Base-by-base conservation (phyloP, 108 stramenopile genomes). In the Cylindrotheca closterium region DNA sequence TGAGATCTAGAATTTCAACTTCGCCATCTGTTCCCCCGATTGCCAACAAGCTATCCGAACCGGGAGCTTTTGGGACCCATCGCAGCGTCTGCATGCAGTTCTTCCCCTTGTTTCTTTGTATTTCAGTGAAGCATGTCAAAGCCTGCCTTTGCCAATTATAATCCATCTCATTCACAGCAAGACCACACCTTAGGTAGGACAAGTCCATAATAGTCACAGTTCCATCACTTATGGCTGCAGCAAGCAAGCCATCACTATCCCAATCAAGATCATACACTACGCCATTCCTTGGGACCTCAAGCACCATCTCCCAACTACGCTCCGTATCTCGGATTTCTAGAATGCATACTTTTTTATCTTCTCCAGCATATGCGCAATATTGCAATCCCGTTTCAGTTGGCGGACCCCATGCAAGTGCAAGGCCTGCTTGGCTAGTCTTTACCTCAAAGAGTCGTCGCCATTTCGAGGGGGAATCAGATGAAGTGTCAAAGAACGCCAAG, bases 81-180 rank as follows among this genome's bases (percentile, higher is more conserved):
- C 82, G 62, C 28, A 83, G 69, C 23, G 73, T 50, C 32, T 66
- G 74, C 60, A 88, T 83, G 49, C 73, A 48, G 55, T 88, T 80
- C 34, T 71, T 68, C 45, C 74, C 82, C 23, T 51, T 65, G 56
- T 85, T 85, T 53, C 84, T 30, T 55, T 81, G 79, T 54, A 88
- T 80, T 65, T 88, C 84, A 27, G 83, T 88, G 32, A 74, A 81
- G 56, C 84, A 79, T 18, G 84, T 83, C 29, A 88, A 31, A 5
- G 82, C 82, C 55, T 88, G 86, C 34, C 83, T 71, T 68, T 88
- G 84, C 84, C 84, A 88, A 46, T 79, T 88, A 71, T 88, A 88
- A 55, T 82, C 81, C 82, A 83, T 88, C 56, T 88, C 87, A 46
- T 78, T 81, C 24, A 85, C 84, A 15, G 84, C 74, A 42, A 67